Evolutionary conservation across 208 protist species (phyloP), one percentile per base, ranked within the genome.

Genomic region (Jaenimonas drosophilae): DNA sequence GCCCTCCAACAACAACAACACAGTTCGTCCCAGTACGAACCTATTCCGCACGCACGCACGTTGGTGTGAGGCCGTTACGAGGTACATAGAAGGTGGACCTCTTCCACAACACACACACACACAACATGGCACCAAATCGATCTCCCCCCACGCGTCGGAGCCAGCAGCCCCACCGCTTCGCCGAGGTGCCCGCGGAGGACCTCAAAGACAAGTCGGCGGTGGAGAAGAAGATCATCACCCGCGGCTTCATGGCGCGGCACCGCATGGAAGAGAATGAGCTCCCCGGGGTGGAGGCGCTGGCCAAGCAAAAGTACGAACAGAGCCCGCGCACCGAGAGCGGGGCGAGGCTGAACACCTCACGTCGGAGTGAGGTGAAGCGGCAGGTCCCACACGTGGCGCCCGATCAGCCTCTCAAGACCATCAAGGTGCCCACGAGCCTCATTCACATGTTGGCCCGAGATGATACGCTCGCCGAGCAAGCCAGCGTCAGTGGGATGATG

Each of bases 191-290:
- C 4, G 66, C 73, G 42, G 74, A 70, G 36, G 28, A 79, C 33
- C 44, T 84, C 34, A 58, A 59, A 26, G 74, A 64, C 34, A 83
- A 69, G 46, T 54, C 59, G n/a, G 49, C 47, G 1, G 30, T 27
- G 0, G 70, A 76, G 43, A 54, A 49, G 46, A 51, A 27, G 20
- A 59, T 49, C 12, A 60, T 81, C 46, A 64, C 57, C 2, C 62
- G 70, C 14, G 75, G 77, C n/a, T 73, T 72, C 32, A 41, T 68
- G 7, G 68, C 72, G 4, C 69, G 64, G 45, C 63, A 53, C 28
- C 73, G 87, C 21, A 64, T 92, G 39, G 70, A 81, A 39, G 70
- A 88, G 58, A 77, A 88, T 48, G 83, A 95, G 63, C 51, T 54
- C 7, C 61, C 78, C 19, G 32, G 51, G 34, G 64, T 87, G 37